These are phyloP conservation scores for Penicillium sp. DNA, from an alignment of 2,329 filamentous ascomycete species.

Conservation along the genomic window DNA sequence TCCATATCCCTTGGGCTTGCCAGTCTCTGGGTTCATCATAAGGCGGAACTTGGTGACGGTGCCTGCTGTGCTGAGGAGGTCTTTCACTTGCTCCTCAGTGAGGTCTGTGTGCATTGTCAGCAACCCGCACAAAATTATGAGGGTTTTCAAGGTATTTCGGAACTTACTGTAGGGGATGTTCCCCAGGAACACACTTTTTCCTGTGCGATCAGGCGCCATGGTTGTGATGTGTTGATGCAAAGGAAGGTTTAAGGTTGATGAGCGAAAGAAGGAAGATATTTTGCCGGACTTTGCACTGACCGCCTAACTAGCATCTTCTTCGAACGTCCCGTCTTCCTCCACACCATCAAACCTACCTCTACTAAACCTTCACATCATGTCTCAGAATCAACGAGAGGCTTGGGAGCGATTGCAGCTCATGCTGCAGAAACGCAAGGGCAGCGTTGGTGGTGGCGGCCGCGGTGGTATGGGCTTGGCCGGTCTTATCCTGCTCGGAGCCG, in stretches of 20 bases:
- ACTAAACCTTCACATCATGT: conserved; percentile 37
- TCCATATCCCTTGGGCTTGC: conserved; percentile 91
- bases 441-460: conserved; percentile 56
- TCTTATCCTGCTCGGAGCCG: conserved; percentile 54
- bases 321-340: conserved; percentile 24
- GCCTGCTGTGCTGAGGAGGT: conserved; percentile 88
- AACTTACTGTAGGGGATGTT: conserved; percentile 70
- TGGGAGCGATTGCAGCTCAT: conserved; percentile 66
- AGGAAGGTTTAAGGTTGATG: conserved; percentile 8
- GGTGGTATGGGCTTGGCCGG: conserved; percentile 58
- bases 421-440: conserved; percentile 56
- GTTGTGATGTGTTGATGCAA: conserved; percentile 14
- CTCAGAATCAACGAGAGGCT: conserved; percentile 63
- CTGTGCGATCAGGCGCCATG: conserved; percentile 47
- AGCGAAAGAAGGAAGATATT: conserved; percentile 17
- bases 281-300: conserved; percentile 31
- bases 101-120: conserved; percentile 63
- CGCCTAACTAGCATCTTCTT: conserved; percentile 27
- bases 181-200: conserved; percentile 50
- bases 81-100: conserved; percentile 92
- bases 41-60: conserved; percentile 89
- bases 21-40: conserved; percentile 93
- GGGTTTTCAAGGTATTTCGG: too few species aligned
- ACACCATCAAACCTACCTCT: conserved; percentile 16
- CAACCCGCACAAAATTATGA: not conserved